Conservation (phyloP, 2,329 filamentous ascomycete genomes). For the Alternaria sp. region DNA sequence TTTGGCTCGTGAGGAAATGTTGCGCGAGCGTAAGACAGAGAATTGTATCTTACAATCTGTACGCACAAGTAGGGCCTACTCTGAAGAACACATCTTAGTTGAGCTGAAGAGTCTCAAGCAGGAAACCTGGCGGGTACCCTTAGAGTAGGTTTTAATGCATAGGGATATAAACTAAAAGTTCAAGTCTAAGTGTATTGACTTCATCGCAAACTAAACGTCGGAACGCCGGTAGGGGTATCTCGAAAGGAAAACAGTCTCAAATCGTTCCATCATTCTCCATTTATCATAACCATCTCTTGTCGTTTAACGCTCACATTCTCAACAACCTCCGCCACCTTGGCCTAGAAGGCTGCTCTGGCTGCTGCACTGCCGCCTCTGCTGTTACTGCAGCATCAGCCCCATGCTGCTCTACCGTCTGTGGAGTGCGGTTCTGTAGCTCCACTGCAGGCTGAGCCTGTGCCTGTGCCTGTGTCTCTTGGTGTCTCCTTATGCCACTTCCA, state of each 20-base stretch:
- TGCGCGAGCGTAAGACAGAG: no score
- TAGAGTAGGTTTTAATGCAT: neutral
- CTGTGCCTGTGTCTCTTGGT: constrained; percentile 1
- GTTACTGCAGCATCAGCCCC: neutral
- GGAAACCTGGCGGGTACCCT: neutral
- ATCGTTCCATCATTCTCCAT: neutral
- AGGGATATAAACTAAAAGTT: neutral
- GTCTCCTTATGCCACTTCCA: constrained; percentile 8
- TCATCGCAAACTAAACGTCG: neutral
- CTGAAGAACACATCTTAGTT: neutral
- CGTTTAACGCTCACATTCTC: neutral
- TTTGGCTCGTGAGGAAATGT: neutral
- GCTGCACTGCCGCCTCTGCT: neutral
- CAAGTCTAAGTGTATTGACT: neutral
- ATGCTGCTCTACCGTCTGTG: neutral
- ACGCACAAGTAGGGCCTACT: neutral
- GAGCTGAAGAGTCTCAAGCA: neutral
- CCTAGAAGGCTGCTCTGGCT: neutral
- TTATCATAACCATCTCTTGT: neutral
- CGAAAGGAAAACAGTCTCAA: neutral
- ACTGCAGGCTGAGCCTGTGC: neutral
- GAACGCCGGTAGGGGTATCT: neutral
- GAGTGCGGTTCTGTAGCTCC: constrained; percentile 3
- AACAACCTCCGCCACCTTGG: neutral
- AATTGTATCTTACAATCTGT: neutral